Evolutionary conservation across 495 filamentous ascomycete genomes (phyloP).

Genomic region (Glutinoglossum americanum): DNA sequence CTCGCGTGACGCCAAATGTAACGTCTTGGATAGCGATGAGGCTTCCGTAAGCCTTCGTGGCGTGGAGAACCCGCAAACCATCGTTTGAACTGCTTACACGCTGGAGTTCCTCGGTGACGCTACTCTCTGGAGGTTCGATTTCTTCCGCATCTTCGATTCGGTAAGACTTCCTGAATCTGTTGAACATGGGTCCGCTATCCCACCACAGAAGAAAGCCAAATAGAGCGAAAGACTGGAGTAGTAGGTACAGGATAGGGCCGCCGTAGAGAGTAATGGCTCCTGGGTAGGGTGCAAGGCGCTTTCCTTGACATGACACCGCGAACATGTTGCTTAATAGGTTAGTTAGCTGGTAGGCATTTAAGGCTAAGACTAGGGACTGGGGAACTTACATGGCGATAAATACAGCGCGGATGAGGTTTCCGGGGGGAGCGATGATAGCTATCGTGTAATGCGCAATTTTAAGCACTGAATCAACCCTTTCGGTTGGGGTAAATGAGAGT

Average conservation of each 20-base stretch:
- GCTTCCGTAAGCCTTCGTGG: slow-evolving; percentile 52
- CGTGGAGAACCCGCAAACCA: slow-evolving; percentile 50
- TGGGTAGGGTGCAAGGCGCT: slow-evolving; percentile 39
- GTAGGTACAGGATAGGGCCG: slow-evolving; percentile 55
- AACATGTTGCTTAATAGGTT: slow-evolving; percentile 25
- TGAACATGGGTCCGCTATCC: slow-evolving; percentile 40
- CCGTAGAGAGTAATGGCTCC: slow-evolving; percentile 53
- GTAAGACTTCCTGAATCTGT: slow-evolving; percentile 19
- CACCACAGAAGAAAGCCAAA: slow-evolving; percentile 47
- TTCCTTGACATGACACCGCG: slow-evolving; percentile 42
- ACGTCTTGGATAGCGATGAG: slow-evolving; percentile 60
- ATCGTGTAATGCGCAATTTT: slow-evolving; percentile 46
- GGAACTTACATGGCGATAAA: slow-evolving; percentile 33
- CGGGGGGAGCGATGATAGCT: slow-evolving; percentile 43
- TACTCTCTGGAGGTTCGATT: slow-evolving; percentile 21
- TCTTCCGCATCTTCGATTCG: slow-evolving; percentile 23
- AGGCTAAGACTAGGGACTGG: neutral
- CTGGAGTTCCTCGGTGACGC: slow-evolving; percentile 24
- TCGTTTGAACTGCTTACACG: slow-evolving; percentile 27
- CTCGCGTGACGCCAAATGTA: slow-evolving; percentile 53
- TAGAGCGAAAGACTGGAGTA: slow-evolving; percentile 42
- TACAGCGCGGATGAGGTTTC: slow-evolving; percentile 42
- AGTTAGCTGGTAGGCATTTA: neutral
- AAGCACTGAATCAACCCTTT: slow-evolving; percentile 34
- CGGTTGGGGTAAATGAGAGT: slow-evolving; percentile 41